Conservation (phyloP, 352 stramenopile species). For the Pythium dissotocum region DNA sequence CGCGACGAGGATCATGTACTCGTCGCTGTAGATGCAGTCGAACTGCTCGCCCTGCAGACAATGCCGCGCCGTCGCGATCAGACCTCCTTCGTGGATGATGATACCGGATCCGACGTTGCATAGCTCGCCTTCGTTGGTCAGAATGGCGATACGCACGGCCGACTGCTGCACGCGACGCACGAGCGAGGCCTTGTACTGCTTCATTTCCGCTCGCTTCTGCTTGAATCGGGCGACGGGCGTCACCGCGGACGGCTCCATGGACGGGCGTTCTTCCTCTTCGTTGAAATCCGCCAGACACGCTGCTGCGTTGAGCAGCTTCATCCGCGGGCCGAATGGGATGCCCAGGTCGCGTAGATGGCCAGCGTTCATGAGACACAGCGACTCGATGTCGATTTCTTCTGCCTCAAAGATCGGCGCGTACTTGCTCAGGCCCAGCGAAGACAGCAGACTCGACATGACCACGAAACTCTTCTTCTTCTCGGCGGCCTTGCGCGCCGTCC, state of each 20-base stretch:
- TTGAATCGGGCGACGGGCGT: conserved; percentile 81
- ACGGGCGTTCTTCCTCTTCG: conserved; percentile 73
- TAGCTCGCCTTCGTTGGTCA: conserved; percentile 83
- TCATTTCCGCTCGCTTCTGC: conserved; percentile 80
- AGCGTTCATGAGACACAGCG: conserved; percentile 85
- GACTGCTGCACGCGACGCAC: conserved; percentile 86
- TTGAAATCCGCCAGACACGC: conserved; percentile 83
- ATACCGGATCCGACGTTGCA: conserved; percentile 88
- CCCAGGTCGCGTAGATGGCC: conserved; percentile 80
- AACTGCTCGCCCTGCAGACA: conserved; percentile 85
- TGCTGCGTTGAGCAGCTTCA: conserved; percentile 85
- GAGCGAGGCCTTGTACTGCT: conserved; percentile 82
- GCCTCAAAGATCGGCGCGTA: conserved; percentile 85
- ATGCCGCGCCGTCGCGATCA: conserved; percentile 79
- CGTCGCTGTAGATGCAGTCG: conserved; percentile 85
- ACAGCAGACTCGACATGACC: conserved; percentile 80
- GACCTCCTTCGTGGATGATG: conserved; percentile 79
- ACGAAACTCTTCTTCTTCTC: conserved; percentile 90
- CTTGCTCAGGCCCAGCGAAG: conserved; percentile 80
- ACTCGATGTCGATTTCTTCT: conserved; percentile 90
- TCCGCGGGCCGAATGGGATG: conserved; percentile 81
- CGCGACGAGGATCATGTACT: conserved; percentile 87
- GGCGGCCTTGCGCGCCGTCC: conserved; percentile 74
- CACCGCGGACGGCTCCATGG: conserved; percentile 59
- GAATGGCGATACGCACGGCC: conserved; percentile 79